Base-by-base conservation (phyloP, 2,329 filamentous ascomycete genomes). In the Zymoseptoria ardabiliae region DNA sequence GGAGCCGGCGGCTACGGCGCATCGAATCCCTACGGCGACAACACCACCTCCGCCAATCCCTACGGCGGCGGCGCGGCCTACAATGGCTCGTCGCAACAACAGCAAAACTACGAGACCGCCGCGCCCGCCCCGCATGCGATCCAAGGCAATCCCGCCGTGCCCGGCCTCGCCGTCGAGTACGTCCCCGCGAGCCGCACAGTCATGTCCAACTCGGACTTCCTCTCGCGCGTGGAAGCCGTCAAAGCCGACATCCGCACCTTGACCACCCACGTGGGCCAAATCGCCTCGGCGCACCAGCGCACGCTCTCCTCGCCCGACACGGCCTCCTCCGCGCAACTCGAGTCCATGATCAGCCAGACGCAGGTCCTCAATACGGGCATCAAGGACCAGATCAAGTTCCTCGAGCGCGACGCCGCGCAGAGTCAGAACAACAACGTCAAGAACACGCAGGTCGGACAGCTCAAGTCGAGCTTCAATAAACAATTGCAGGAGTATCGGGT, bases 331-430 rank as follows among this genome's bases (percentile, higher is more conserved):
- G 71, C 72, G 54, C 82, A 85, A 74, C 80, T 90, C 22, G 86
- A 92, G 73, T 79, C 82, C 67, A 79, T 88, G 56, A 82, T 90
- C 58, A 79, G 85, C 52, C 80, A 89, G 67, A 91, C 88, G 4
- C 86, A 90, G 72, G 77, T 85, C 64, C 82, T 86, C 69, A 91
- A 89, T 76, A 85, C 83, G n/a, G 79, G 82, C 64, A 90, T 93
- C 78, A 87, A 88, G 71, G 86, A 90, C 70, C 85, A 89, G 75
- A 89, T 93, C 78, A 89, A 89, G 74, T 83, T 82, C 66, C 80
- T 93, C 57, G 88, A 91, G 76, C 79, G 77, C 61, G 89, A 93
- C 73, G 82, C 86, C 52, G 78, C 81, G 71, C 84, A 85, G 72
- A 88, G 86, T 72, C 77, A 78, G 57, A 80, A 79, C 64, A 86